Conservation (phyloP, 371 early-diverging fungal genomes). For the Mucor irregularis region DNA sequence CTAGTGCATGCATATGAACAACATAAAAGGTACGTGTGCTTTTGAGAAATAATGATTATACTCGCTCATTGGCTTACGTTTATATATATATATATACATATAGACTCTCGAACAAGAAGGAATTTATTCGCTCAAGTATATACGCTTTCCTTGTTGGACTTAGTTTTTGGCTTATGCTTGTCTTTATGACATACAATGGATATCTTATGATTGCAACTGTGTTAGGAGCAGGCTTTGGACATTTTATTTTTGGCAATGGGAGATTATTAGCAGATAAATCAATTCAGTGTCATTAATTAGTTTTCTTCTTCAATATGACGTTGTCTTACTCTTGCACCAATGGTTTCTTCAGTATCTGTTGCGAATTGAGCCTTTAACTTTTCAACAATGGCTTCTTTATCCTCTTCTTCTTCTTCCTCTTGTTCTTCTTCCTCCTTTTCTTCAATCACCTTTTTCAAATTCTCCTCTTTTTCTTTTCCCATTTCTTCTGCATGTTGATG, state of each 20-base stretch:
- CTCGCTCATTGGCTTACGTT: not conserved
- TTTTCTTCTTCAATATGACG: constrained; percentile 12
- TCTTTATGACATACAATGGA: constrained; percentile 88
- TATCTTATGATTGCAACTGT: constrained; percentile 72
- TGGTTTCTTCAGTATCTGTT: constrained; percentile 11
- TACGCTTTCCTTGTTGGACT: constrained; percentile 64
- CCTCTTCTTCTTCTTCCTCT: constrained; percentile 2
- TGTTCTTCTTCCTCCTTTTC: not conserved
- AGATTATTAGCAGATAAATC: constrained; percentile 26
- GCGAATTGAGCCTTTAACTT: constrained; percentile 7
- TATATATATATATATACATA: not conserved
- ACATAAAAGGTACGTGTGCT: constrained; percentile 8
- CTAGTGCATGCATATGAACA: constrained; percentile 24
- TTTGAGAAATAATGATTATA: too few species aligned
- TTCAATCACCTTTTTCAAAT: not conserved
- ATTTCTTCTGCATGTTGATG: not conserved
- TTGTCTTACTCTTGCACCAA: constrained; percentile 24
- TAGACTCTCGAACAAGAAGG: constrained; percentile 33
- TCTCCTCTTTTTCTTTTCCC: not conserved
- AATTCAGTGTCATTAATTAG: constrained; percentile 45
- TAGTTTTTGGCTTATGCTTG: constrained; percentile 73
- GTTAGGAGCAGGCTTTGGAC: constrained; percentile 73
- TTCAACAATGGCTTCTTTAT: constrained; percentile 5
- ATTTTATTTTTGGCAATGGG: constrained; percentile 60
- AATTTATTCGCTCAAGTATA: constrained; percentile 52